Evolutionary conservation across 2,329 filamentous ascomycete species (phyloP), one percentile per base, ranked within the genome.

Genomic region (Sporothrix dimorphospora): DNA sequence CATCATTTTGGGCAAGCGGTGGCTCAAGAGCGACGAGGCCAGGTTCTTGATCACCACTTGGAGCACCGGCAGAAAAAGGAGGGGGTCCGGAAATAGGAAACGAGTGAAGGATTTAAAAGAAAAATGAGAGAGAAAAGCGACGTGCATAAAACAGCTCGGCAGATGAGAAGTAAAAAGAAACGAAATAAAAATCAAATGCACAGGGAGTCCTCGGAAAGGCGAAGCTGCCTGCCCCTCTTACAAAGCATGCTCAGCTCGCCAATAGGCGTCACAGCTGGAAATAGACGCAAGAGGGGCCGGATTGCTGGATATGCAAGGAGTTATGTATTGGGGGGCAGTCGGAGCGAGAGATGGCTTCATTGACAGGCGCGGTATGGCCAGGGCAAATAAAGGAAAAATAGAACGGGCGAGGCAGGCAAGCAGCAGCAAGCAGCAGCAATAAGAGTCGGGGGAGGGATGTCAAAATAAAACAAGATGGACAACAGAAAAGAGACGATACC

Each of bases 231-330:
- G 61, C 53, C 45, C 57, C 65, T 72, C 47, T 65, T 61, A 66
- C 30, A 63, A 72, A 73, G 34, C 69, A 74, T 71, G 69, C 27
- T 69, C 66, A 49, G 69, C 66, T 71, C 69, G 51, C 71, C 63
- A 69, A 72, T 55, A 16, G 65, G 61, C 42, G 42, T 19, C 66
- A 61, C 14, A n/a, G 49, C 19, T 27, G 34, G n/a, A 61, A 47
- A 30, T 51, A 34, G 59, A 70, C 27, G 68, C 42, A 51, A 53
- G 49, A 69, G 49, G 51, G 67, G 69, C 24, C 55, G 65, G 69
- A 55, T 45, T 69, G 45, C 51, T 47, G 51, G 40, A 59, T 42
- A 59, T 59, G 67, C 67, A 70, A 59, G 53, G 34, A 51, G 19
- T 24, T 21, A 51, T 34, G 38, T 30, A 49, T n/a, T 14, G 24